Conservation (phyloP, 1,284 basidiomycete species). For the Malassezia vespertilionis region DNA sequence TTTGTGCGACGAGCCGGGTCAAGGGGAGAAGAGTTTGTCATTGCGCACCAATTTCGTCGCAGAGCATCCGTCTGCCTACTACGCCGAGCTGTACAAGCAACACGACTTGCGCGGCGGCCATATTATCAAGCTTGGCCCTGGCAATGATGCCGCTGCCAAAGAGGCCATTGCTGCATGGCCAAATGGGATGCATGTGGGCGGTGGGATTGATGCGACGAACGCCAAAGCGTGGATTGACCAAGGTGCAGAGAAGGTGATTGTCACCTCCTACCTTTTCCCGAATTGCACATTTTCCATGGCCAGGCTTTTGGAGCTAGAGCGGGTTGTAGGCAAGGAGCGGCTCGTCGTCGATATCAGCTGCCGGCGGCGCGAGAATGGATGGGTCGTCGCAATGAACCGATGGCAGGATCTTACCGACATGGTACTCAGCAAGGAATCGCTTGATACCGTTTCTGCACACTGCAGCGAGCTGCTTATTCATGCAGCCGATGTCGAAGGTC, state of each 20-base stretch:
- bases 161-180: constrained; percentile 71
- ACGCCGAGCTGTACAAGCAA: constrained; percentile 65
- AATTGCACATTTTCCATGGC: constrained; percentile 64
- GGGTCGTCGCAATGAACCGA: constrained; percentile 97
- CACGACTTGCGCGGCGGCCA: constrained; percentile 72
- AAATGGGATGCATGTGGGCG: constrained; percentile 79
- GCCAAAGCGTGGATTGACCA: constrained; percentile 71
- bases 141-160: constrained; percentile 73
- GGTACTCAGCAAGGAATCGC: constrained; percentile 56
- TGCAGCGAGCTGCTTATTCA: constrained; percentile 85
- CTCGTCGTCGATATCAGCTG: constrained; percentile 95
- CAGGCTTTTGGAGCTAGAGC: constrained; percentile 59
- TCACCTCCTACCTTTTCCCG: constrained; percentile 92
- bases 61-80: constrained; percentile 67
- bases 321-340: constrained; percentile 67
- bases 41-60: constrained; percentile 88
- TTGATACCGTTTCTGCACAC: constrained; percentile 22
- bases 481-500: constrained; percentile 92
- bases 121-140: constrained; percentile 85
- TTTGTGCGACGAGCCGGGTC: constrained; percentile 51
- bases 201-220: constrained; percentile 75
- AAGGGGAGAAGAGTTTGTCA: constrained; percentile 11
- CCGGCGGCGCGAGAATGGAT: constrained; percentile 62
- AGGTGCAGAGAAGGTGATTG: constrained; percentile 92
- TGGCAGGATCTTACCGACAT: constrained; percentile 96